A percentile compares a stretch with the other conserved stretches of the same genome.
Conservation (phyloP, 441 rosid genomes). For the Erodium chrysanthum region DNA sequence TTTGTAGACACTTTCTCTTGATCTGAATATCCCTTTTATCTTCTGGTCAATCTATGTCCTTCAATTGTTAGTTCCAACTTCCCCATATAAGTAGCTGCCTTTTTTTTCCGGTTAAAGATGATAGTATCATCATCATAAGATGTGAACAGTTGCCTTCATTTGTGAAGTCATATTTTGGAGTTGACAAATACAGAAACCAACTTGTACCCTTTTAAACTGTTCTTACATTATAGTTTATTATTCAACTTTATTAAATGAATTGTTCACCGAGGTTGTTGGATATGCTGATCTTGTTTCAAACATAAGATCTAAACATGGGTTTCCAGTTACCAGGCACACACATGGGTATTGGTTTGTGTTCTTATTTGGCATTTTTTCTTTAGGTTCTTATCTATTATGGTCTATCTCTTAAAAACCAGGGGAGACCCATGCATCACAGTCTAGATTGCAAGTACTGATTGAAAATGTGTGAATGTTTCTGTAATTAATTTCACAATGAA, state of each 20-base stretch:
- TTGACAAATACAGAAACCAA: not conserved
- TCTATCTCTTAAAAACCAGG: not conserved
- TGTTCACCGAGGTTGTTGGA: not conserved
- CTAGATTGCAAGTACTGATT: not conserved
- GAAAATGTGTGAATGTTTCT: not conserved
- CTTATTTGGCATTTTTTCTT: not conserved
- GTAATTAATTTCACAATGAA: not conserved
- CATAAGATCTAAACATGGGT: not conserved
- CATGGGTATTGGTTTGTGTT: not conserved
- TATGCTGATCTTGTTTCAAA: not conserved
- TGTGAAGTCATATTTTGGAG: not conserved
- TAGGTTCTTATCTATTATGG: not conserved
- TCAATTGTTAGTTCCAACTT: not conserved
- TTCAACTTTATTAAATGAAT: not conserved
- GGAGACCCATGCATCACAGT: not conserved
- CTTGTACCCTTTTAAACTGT: not conserved
- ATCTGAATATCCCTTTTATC: not conserved
- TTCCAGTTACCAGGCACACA: not conserved
- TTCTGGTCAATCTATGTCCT: slow-evolving; percentile 1
- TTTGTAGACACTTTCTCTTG: not conserved
- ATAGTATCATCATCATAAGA: not conserved
- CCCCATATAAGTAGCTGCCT: not conserved
- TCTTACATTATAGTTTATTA: not conserved
- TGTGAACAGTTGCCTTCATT: not conserved
- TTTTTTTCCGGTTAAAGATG: not conserved